phyloP scores from a whole-genome alignment of 2,329 filamentous ascomycete species.

The Calonectria honghensis region DNA sequence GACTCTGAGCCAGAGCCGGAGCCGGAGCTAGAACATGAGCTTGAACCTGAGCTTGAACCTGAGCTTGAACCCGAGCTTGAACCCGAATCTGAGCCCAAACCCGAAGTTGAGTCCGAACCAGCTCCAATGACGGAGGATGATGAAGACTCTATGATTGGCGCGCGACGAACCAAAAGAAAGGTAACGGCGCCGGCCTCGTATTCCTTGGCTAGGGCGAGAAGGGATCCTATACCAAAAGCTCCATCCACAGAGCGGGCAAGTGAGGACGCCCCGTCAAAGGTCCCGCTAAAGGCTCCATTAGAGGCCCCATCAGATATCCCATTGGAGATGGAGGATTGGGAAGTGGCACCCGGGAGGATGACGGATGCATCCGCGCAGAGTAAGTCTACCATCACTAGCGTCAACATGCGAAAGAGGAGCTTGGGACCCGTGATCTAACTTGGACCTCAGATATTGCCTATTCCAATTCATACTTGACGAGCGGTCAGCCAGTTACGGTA shows the following conservation, averaged over 20 bases:
- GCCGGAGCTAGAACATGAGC: neutral
- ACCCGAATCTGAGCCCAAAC: neutral
- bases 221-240: neutral
- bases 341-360: constrained; percentile 66
- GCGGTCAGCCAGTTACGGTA: constrained; percentile 60
- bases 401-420: neutral
- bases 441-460: constrained; percentile 63
- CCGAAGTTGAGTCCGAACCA: neutral
- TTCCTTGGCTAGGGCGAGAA: neutral
- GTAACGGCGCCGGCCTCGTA: constrained; percentile 18
- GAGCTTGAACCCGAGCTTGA: neutral
- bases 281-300: constrained; percentile 31
- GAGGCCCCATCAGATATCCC: constrained; percentile 42
- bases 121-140: constrained; percentile 6
- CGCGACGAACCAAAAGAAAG: constrained; percentile 24
- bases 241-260: neutral
- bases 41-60: neutral
- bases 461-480: constrained; percentile 64
- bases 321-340: constrained; percentile 66
- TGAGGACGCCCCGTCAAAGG: neutral
- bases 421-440: constrained; percentile 1
- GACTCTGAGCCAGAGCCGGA: neutral
- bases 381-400: constrained; percentile 52
- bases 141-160: neutral
- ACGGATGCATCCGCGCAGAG: constrained; percentile 58